These are phyloP conservation scores for Termitomyces sp. DNA, from an alignment of 768 basidiomycete genomes.

Conservation along the genomic window DNA sequence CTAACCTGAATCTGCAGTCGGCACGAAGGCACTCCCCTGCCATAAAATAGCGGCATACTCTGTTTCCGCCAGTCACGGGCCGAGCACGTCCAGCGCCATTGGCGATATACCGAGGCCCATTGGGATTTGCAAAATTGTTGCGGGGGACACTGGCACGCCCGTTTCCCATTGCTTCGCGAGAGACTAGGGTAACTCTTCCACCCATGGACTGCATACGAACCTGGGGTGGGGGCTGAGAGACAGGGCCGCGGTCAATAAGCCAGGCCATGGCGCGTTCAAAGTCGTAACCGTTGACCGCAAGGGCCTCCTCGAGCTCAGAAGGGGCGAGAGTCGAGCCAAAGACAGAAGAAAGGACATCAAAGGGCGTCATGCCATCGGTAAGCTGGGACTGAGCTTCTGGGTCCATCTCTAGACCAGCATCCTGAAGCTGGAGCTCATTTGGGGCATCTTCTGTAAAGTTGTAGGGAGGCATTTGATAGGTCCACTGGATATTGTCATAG, in stretches of 20 bases:
- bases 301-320: constrained; percentile 89
- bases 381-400: constrained; percentile 40
- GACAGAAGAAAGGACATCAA: constrained; percentile 91
- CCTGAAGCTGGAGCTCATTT: constrained; percentile 19
- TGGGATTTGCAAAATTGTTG: constrained; percentile 22
- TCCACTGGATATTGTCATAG: constrained; percentile 37
- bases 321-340: constrained; percentile 89
- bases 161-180: constrained; percentile 44
- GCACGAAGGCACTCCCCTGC: constrained; percentile 94
- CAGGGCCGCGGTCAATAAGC: constrained; percentile 72
- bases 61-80: constrained; percentile 54
- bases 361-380: constrained; percentile 93
- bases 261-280: constrained; percentile 95
- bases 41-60: constrained; percentile 95
- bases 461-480: constrained; percentile 19
- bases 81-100: constrained; percentile 40
- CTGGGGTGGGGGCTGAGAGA: constrained; percentile 38
- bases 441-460: constrained; percentile 19
- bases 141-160: constrained; percentile 36
- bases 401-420: constrained; percentile 36
- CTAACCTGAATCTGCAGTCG: constrained; percentile 96
- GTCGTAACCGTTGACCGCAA: constrained; percentile 84
- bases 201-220: constrained; percentile 58
- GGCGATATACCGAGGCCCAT: constrained; percentile 37
- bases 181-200: constrained; percentile 61